phyloP scores from a whole-genome alignment of 805 yeast genomes.

The Hemisphaericaspora nanyangensis region DNA sequence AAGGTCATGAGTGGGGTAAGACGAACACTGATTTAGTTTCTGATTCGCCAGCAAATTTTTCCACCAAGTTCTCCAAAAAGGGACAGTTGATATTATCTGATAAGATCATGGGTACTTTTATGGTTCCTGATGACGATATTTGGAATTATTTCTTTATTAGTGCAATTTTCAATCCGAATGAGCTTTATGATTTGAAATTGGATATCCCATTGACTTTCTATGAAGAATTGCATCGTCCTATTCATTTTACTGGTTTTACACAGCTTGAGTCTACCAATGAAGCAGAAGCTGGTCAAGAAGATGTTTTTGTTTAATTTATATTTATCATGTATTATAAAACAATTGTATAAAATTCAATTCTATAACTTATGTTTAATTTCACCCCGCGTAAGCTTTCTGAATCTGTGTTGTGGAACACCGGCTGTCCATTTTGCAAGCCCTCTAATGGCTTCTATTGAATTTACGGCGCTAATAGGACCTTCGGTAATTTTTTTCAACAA shows the following conservation, averaged over 20 bases:
- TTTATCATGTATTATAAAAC: neutral
- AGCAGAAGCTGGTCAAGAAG: slow-evolving; percentile 65
- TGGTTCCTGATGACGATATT: slow-evolving; percentile 77
- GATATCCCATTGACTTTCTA: slow-evolving; percentile 82
- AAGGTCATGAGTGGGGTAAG: slow-evolving; percentile 80
- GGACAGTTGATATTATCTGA: slow-evolving; percentile 75
- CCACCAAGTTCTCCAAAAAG: slow-evolving; percentile 52
- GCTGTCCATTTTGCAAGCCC: slow-evolving; percentile 69
- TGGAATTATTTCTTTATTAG: slow-evolving; percentile 95
- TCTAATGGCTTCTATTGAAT: slow-evolving; percentile 58
- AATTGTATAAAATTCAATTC: neutral
- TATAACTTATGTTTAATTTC: slow-evolving; percentile 60
- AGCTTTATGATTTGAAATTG: slow-evolving; percentile 58
- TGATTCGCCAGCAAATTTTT: slow-evolving; percentile 63
- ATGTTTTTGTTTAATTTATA: slow-evolving; percentile 44
- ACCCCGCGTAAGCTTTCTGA: slow-evolving; percentile 49
- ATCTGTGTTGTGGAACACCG: slow-evolving; percentile 72
- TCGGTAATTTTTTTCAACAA: slow-evolving; percentile 38
- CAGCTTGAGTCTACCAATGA: slow-evolving; percentile 54
- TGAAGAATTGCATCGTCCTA: slow-evolving; percentile 82
- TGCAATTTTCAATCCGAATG: slow-evolving; percentile 68
- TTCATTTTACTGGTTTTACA: slow-evolving; percentile 75
- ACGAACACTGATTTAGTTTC: slow-evolving; percentile 41
- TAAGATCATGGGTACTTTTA: slow-evolving; percentile 71
- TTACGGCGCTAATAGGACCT: slow-evolving; percentile 41